Percentiles rank a stretch among this genome's conserved stretches.
These are phyloP conservation scores for Blastobotrys niveus DNA, from an alignment of 1,139 yeast genomes.

Conservation along the genomic window DNA sequence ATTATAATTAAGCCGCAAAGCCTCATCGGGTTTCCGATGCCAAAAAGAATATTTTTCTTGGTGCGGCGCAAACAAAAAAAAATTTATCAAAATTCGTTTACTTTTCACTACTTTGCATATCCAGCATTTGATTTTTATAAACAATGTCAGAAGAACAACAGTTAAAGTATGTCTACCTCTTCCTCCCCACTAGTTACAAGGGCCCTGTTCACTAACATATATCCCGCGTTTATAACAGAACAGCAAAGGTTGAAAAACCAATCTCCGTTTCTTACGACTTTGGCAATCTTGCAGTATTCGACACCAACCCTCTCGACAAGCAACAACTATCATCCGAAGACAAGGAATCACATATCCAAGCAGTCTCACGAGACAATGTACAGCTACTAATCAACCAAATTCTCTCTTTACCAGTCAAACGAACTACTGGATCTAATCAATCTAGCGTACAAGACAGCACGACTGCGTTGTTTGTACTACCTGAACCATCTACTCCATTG, in stretches of 20 bases:
- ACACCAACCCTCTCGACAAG: conserved; percentile 68
- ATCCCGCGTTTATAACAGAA: conserved; percentile 35
- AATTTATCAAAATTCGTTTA: background rate
- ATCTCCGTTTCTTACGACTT: conserved; percentile 81
- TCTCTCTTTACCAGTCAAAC: conserved; percentile 78
- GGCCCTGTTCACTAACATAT: background rate
- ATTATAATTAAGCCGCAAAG: too few species aligned
- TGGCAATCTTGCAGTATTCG: conserved; percentile 84
- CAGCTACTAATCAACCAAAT: conserved; percentile 88
- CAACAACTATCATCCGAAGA: conserved; percentile 60
- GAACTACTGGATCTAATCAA: conserved; percentile 65
- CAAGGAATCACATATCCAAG: conserved; percentile 59
- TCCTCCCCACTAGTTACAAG: background rate
- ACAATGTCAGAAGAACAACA: conserved; percentile 4
- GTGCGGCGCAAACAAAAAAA: too few species aligned
- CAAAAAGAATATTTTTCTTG: too few species aligned
- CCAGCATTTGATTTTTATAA: background rate
- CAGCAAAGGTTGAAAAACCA: conserved; percentile 82
- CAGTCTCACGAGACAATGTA: conserved; percentile 84
- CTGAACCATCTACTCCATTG: conserved; percentile 72
- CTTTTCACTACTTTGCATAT: background rate
- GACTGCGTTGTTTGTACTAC: conserved; percentile 77
- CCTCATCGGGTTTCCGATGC: too few species aligned
- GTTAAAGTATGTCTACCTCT: background rate
- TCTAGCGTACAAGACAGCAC: conserved; percentile 57